Base-by-base conservation (phyloP, 305 asterid genomes). In the Rubia tinctorum region DNA sequence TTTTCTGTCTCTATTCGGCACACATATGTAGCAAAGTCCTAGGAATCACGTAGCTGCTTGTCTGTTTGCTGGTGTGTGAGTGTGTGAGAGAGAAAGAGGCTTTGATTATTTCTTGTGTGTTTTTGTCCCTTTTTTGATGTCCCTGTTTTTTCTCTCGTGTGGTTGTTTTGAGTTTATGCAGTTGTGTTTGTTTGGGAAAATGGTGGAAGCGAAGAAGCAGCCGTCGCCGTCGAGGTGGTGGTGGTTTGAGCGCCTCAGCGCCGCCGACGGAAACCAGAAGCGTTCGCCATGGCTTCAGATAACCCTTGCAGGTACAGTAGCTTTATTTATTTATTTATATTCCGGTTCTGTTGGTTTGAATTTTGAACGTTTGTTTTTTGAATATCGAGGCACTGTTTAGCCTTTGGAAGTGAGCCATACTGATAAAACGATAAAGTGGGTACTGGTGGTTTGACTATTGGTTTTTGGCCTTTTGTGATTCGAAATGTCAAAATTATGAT, bases 231-330 rank as follows among this genome's bases (percentile, higher is more conserved):
- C 97, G 49, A 89, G 83, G 69, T 87, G 89, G 86, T 92, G 99
- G 98, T 94, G 98, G 98, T 73, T 90, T 62, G 97, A 94, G 47
- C 37, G 61, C 25, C 78, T 59, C 58, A 88, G 86, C 68, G 86
- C 82, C 81, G 83, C 40, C 72, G 84, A 85, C 75, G 79, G 76
- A 8, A 75, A 55, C 80, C 77, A 82, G 8, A 88, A 76, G 71
- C 85, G 96, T 18, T 86, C 98, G 25, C 89, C 92, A 3, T 94
- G 99, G 99, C 97, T 94, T 43, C 97, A 87, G 75, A 86, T 95
- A 37, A 83, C 98, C 10, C 90, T 94, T 77, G 77, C 96, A 18
- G 98, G 98, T 88, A 58, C 68, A 1, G 18, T 0, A 9, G 30
- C 17, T 8, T 30, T 18, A 51, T 51, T 51, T 23, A 51, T 12